Evolutionary conservation across 345 rosid genomes (phyloP), one percentile per base, ranked within the genome.

Genomic region (Iberis pinnata): DNA sequence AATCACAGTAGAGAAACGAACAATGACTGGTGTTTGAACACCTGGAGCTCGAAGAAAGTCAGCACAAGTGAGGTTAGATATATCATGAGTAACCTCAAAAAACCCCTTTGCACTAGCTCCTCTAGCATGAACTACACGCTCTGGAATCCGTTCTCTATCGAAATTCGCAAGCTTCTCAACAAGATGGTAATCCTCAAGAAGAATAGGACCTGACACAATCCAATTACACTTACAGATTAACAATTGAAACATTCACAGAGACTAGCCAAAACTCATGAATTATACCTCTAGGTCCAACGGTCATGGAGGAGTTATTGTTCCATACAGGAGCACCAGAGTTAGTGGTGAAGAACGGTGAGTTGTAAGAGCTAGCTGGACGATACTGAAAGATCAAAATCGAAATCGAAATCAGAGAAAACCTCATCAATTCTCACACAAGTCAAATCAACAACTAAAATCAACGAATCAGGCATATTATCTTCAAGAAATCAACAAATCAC

Each of bases 21-120:
- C 96, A 53, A 88, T 88, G 61, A 88, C 75, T 6, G 94, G 94
- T 1, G 96, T 88, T 78, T 88, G 94, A 42, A 80, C 96, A 48
- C 94, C 94, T 0, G 96, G 96, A 27, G 86, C 80, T 29, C 89
- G 77, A 32, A 88, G 96, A 52, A 88, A 88, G 57, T 88, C 96
- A 43, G 89, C 96, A 68, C 89, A 84, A 2, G 86, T 64, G 56
- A 88, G 84, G 49, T 61, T 26, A 48, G 94, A 80, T 27, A 88
- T 59, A 43, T 84, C 86, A 58, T 88, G 96, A 19, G 96, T 88
- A 41, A 82, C 88, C 78, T 88, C 96, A 50, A 88, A 88, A 70
- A 88, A 84, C 5, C 96, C 96, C 65, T 88, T 88, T 7, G 94
- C 96, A 63, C 96, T 88, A 27, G 84, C 96, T 67, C 96, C 94